phyloP scores from a whole-genome alignment of 2,329 filamentous ascomycete species.

The Paraconiothyrium sp. region DNA sequence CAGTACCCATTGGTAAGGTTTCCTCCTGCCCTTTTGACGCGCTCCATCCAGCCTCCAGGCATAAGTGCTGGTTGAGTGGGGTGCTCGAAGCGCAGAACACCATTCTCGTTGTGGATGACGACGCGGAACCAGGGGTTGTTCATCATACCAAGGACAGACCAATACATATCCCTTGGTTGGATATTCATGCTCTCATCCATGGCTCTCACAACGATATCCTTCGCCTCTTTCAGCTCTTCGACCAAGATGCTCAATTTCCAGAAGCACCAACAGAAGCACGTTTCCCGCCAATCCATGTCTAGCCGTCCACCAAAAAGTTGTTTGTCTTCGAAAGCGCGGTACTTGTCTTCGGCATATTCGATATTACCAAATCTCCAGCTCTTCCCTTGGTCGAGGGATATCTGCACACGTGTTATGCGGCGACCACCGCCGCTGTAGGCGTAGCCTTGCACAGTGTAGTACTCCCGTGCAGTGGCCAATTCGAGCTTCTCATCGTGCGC shows the following conservation, averaged over 20 bases:
- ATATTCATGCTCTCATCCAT: constrained; percentile 92
- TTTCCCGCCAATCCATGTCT: constrained; percentile 84
- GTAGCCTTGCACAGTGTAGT: constrained; percentile 79
- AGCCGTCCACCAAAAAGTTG: constrained; percentile 78
- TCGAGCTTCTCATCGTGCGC: constrained; percentile 76
- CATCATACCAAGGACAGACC: constrained; percentile 97
- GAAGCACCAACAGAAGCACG: constrained; percentile 91
- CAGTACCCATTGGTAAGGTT: constrained; percentile 83
- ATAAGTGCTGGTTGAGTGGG: constrained; percentile 82
- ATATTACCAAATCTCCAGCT: constrained; percentile 81
- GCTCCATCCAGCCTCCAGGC: constrained; percentile 91
- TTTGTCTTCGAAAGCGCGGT: constrained; percentile 71
- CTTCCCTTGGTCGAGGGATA: constrained; percentile 84
- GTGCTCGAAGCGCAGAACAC: constrained; percentile 80
- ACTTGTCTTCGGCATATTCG: constrained; percentile 85
- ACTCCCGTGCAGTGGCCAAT: constrained; percentile 58
- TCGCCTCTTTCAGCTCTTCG: constrained; percentile 67
- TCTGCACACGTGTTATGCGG: constrained; percentile 80
- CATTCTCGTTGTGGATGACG: constrained; percentile 74
- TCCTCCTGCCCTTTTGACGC: constrained; percentile 82
- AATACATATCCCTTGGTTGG: constrained; percentile 94
- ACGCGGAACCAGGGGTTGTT: constrained; percentile 95
- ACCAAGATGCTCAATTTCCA: constrained; percentile 79
- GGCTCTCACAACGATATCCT: constrained; percentile 80
- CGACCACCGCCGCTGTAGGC: constrained; percentile 90